Conservation (phyloP, 2,329 filamentous ascomycete genomes). For the Tolypocladium ophioglossoides region DNA sequence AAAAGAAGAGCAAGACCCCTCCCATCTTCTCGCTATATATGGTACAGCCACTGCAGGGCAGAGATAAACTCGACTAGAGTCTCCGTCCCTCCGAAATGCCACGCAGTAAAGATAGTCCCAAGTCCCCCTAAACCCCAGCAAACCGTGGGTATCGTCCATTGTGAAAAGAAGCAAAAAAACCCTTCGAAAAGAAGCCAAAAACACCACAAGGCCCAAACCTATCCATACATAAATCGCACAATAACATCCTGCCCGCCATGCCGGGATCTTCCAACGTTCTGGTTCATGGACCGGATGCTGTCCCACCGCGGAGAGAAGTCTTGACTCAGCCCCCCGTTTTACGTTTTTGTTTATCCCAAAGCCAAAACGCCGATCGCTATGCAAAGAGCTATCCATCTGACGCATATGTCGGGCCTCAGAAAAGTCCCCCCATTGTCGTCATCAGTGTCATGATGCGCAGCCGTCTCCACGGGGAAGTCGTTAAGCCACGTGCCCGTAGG, state of each 20-base stretch:
- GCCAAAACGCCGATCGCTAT: conserved; percentile 30
- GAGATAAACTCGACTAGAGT: too few relatives aligned
- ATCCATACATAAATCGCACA: not conserved
- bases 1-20: not conserved
- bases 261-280: not conserved
- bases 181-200: not conserved
- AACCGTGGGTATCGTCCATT: not conserved
- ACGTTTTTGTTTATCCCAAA: conserved; percentile 13
- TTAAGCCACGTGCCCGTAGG: conserved; percentile 15
- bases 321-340: not conserved
- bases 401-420: conserved; percentile 6
- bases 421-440: conserved; percentile 11
- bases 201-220: not conserved
- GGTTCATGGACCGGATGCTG: not conserved
- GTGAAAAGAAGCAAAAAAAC: not conserved
- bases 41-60: not conserved
- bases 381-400: conserved; percentile 15
- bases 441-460: conserved; percentile 4
- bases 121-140: not conserved
- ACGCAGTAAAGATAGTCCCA: too few relatives aligned
- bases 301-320: not conserved
- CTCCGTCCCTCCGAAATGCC: not conserved
- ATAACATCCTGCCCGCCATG: not conserved
- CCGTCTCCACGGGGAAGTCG: conserved; percentile 15
- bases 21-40: not conserved